Percentiles rank a stretch among this genome's conserved stretches.
phyloP scores from a whole-genome alignment of 1,284 basidiomycete genomes.

The Inonotus hispidus region DNA sequence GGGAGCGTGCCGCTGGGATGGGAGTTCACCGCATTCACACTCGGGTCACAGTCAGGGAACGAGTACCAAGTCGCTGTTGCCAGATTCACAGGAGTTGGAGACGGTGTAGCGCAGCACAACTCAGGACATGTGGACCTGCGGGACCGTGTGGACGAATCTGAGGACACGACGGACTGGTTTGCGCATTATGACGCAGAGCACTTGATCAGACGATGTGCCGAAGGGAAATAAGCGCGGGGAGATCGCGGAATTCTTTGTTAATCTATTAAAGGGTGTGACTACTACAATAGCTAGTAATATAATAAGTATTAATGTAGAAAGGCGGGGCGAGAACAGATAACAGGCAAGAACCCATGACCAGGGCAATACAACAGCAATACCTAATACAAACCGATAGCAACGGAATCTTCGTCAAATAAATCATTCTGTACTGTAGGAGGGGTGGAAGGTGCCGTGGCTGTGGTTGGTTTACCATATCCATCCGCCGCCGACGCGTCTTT shows the following conservation, averaged over 20 bases:
- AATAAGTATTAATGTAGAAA: constrained; percentile 13
- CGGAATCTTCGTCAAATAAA: constrained; percentile 2
- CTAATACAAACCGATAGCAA: constrained; percentile 13
- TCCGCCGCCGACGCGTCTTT: constrained; percentile 20
- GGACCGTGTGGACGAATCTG: constrained; percentile 8
- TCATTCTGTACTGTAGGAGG: constrained; percentile 2
- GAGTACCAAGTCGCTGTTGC: constrained; percentile 63
- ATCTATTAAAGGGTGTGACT: constrained; percentile 7
- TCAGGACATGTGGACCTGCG: constrained; percentile 32
- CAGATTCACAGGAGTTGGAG: constrained; percentile 33
- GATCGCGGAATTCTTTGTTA: background rate
- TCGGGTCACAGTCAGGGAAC: constrained; percentile 31
- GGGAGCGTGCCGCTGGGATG: constrained; percentile 52
- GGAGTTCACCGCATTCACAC: constrained; percentile 57
- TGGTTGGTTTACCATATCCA: constrained; percentile 3
- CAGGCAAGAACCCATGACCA: constrained; percentile 8
- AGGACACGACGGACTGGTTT: constrained; percentile 28
- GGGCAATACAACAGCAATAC: background rate
- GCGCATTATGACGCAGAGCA: constrained; percentile 37
- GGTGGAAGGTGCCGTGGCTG: background rate
- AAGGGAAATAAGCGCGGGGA: constrained; percentile 1
- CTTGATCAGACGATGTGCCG: constrained; percentile 39
- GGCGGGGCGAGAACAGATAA: constrained; percentile 3
- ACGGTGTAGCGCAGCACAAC: background rate
- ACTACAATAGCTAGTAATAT: constrained; percentile 15